Conservation (phyloP, 768 basidiomycete species). For the Calocybe cyanea region DNA sequence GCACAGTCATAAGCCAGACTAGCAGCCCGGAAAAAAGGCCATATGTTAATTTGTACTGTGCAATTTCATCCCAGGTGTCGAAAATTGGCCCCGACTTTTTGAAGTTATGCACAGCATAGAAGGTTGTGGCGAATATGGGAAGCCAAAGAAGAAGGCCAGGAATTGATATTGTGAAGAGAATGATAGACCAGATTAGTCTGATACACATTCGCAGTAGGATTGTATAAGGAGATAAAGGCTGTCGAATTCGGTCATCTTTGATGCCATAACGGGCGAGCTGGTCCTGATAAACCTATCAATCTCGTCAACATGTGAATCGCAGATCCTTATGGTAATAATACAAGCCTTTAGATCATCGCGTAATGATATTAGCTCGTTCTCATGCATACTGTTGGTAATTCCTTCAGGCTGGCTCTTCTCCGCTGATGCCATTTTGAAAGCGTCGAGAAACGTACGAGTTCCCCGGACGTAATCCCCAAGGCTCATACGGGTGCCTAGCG, state of each 20-base stretch:
- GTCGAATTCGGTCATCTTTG: conserved; percentile 83
- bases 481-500: conserved; percentile 82
- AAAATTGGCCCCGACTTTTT: conserved; percentile 79
- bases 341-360: conserved; percentile 59
- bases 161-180: conserved; percentile 61
- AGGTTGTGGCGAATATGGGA: conserved; percentile 71
- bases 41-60: conserved; percentile 84
- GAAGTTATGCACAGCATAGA: conserved; percentile 68
- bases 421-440: conserved; percentile 48
- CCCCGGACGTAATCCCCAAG: conserved; percentile 83
- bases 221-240: conserved; percentile 48
- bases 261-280: conserved; percentile 61
- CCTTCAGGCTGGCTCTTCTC: conserved; percentile 17
- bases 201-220: conserved; percentile 64
- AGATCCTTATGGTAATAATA: background rate
- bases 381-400: conserved; percentile 21
- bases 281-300: conserved; percentile 68
- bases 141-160: conserved; percentile 82
- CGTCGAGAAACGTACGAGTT: conserved; percentile 70
- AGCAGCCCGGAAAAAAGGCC: conserved; percentile 70
- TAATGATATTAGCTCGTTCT: conserved; percentile 29
- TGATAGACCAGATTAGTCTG: conserved; percentile 58
- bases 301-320: background rate
- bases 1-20: conserved; percentile 55
- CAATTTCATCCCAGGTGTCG: conserved; percentile 88